Conservation (phyloP, 495 filamentous ascomycete species). For the Cetradonia linearis region DNA sequence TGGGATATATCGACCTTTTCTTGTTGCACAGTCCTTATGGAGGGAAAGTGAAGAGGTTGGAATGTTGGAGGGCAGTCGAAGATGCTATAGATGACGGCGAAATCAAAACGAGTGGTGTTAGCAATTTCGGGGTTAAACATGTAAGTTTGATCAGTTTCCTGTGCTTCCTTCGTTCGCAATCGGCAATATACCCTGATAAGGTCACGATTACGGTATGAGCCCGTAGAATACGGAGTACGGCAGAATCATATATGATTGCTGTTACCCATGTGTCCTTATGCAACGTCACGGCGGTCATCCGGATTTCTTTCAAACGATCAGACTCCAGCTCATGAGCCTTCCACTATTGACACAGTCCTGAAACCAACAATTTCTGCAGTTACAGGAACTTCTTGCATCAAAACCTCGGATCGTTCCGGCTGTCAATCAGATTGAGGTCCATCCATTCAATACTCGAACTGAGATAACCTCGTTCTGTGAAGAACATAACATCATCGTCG, state of each 20-base stretch:
- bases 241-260: background rate
- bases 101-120: conserved; percentile 51
- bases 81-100: conserved; percentile 53
- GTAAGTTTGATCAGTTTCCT: conserved; percentile 29
- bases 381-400: conserved; percentile 51
- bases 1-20: conserved; percentile 64
- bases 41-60: conserved; percentile 45
- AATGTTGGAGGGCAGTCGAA: conserved; percentile 56
- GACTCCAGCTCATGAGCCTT: background rate
- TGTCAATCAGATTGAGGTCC: conserved; percentile 61
- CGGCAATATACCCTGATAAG: too few relatives aligned
- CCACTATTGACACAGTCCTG: background rate
- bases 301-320: background rate
- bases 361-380: conserved; percentile 27
- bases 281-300: too few relatives aligned
- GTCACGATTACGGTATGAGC: background rate
- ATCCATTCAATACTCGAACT: conserved; percentile 56
- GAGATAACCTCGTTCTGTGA: conserved; percentile 48
- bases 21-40: conserved; percentile 58
- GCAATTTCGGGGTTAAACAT: conserved; percentile 59
- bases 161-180: background rate
- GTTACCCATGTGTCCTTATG: background rate
- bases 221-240: background rate
- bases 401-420: conserved; percentile 42
- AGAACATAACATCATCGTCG: conserved; percentile 44